Conservation (phyloP, 805 yeast genomes). For the Myxozyma neotropica region DNA sequence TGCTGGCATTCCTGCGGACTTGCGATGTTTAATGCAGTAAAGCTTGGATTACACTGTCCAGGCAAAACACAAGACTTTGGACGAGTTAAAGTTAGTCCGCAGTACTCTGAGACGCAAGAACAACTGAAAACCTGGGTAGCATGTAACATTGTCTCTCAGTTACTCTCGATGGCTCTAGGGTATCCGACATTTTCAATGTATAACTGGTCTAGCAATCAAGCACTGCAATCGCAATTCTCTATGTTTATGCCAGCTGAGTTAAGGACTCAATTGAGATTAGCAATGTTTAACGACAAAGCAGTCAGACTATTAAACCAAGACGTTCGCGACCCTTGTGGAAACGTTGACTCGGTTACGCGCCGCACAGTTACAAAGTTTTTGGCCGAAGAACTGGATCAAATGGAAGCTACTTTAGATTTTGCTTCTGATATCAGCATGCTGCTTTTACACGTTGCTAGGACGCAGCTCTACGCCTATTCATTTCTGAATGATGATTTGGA, state of each 20-base stretch:
- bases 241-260: conserved; percentile 59
- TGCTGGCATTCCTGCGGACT: conserved; percentile 95
- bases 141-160: conserved; percentile 86
- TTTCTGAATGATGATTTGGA: conserved; percentile 62
- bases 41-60: conserved; percentile 88
- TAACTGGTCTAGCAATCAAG: conserved; percentile 65
- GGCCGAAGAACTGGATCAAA: conserved; percentile 69
- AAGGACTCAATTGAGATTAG: conserved; percentile 76
- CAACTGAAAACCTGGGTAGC: conserved; percentile 91
- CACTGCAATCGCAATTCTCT: conserved; percentile 53
- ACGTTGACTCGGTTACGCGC: conserved; percentile 68
- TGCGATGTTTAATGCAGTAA: conserved; percentile 87
- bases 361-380: conserved; percentile 73
- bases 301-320: conserved; percentile 75
- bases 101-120: conserved; percentile 55
- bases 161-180: conserved; percentile 89
- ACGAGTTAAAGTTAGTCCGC: conserved; percentile 48
- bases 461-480: conserved; percentile 81
- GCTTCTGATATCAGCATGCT: conserved; percentile 72
- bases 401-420: conserved; percentile 58
- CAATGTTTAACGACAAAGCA: conserved; percentile 83
- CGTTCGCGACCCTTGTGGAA: conserved; percentile 64
- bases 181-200: conserved; percentile 90
- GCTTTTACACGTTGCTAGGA: conserved; percentile 68
- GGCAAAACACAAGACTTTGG: conserved; percentile 57